Evolutionary conservation across 1,284 basidiomycete species (phyloP).

Genomic region (Lentinula novae-zelandiae): DNA sequence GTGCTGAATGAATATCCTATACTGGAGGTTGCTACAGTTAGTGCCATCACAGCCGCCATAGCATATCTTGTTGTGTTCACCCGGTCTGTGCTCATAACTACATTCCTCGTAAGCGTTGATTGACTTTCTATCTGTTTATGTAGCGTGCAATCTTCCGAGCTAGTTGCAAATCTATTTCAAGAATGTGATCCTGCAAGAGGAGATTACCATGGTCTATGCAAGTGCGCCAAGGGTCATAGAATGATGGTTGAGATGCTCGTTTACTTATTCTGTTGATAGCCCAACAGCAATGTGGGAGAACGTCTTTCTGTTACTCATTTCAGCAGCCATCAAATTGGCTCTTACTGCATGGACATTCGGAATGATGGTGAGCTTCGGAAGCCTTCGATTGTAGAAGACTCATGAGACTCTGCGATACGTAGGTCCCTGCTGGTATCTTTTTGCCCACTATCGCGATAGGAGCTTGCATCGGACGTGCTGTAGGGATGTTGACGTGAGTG

Average conservation of each 20-base stretch:
- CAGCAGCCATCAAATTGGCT: slow-evolving; percentile 55
- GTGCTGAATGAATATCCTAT: slow-evolving; percentile 58
- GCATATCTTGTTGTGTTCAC: slow-evolving; percentile 64
- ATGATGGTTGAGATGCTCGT: not conserved
- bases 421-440: slow-evolving; percentile 75
- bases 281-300: slow-evolving; percentile 63
- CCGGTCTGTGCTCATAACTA: slow-evolving; percentile 29
- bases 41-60: slow-evolving; percentile 62
- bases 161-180: slow-evolving; percentile 70
- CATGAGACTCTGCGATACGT: not conserved
- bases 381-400: not conserved
- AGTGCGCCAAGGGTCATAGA: slow-evolving; percentile 38
- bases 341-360: slow-evolving; percentile 76
- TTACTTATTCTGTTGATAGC: slow-evolving; percentile 29
- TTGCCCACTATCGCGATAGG: slow-evolving; percentile 72
- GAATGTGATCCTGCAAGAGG: slow-evolving; percentile 64
- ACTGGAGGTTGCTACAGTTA: slow-evolving; percentile 58
- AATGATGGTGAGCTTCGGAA: slow-evolving; percentile 51
- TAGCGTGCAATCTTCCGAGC: slow-evolving; percentile 65
- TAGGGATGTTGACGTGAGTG: slow-evolving; percentile 64
- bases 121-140: slow-evolving; percentile 1
- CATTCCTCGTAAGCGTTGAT: not conserved
- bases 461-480: slow-evolving; percentile 63
- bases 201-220: slow-evolving; percentile 73
- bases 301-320: slow-evolving; percentile 60